phyloP scores from a whole-genome alignment of 352 stramenopile species.

The Phytophthora pistaciae region DNA sequence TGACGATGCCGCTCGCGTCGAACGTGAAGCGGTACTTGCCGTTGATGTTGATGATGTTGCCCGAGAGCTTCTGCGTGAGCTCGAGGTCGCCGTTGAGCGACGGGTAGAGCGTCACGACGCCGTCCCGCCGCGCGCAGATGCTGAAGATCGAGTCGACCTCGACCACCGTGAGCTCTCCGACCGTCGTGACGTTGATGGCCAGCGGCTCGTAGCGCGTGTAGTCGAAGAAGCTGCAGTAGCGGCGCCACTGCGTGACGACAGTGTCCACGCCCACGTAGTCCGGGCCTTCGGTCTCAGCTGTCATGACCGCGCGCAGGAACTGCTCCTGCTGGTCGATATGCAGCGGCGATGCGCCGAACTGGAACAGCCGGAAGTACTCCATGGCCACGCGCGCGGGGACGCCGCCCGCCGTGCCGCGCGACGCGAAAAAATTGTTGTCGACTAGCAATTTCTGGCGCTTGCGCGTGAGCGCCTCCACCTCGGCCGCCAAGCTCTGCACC shows the following conservation, averaged over 20 bases:
- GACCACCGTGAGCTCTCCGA: conserved; percentile 57
- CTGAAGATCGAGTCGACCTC: conserved; percentile 43
- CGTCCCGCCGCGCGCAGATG: conserved; percentile 50
- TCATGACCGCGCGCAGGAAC: conserved; percentile 67
- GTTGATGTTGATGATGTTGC: conserved; percentile 43
- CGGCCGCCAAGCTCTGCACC: conserved; percentile 38
- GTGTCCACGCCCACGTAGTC: conserved; percentile 66
- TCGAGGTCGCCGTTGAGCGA: conserved; percentile 47
- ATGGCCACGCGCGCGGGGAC: conserved; percentile 45
- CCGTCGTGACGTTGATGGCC: conserved; percentile 41
- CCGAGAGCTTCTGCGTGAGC: conserved; percentile 60
- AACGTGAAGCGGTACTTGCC: conserved; percentile 67
- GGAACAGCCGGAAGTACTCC: conserved; percentile 70
- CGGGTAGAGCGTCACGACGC: conserved; percentile 55
- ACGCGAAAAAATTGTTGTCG: conserved; percentile 47
- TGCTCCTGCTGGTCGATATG: conserved; percentile 49
- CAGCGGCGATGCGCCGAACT: conserved; percentile 43
- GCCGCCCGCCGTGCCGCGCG: conserved; percentile 33
- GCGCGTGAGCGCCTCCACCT: conserved; percentile 45
- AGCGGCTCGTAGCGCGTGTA: conserved; percentile 45
- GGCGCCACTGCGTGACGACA: conserved; percentile 60
- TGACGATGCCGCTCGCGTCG: conserved; percentile 43
- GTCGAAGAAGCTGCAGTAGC: conserved; percentile 59
- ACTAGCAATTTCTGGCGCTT: conserved; percentile 40
- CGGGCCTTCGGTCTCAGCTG: conserved; percentile 42